A percentile compares a stretch with the other conserved stretches of the same genome.
phyloP scores from a whole-genome alignment of 805 yeast genomes.

The Metschnikowia arizonensis region DNA sequence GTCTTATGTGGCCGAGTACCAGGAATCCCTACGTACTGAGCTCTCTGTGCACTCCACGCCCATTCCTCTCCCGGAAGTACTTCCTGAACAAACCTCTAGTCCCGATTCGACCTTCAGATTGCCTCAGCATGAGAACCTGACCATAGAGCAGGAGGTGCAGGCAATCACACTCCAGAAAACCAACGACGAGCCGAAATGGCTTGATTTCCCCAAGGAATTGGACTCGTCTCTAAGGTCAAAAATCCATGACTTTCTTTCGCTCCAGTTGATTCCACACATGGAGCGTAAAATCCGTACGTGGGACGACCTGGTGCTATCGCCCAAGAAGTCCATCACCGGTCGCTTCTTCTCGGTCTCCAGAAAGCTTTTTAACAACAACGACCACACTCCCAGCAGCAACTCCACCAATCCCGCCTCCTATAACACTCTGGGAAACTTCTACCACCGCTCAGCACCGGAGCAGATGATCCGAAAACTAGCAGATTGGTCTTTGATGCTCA shows the following conservation, averaged over 20 bases:
- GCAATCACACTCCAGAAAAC: conserved; percentile 27
- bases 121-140: conserved; percentile 31
- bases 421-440: conserved; percentile 52
- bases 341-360: conserved; percentile 65
- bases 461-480: conserved; percentile 77
- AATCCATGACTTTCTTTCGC: conserved; percentile 46
- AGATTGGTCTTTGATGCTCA: conserved; percentile 88
- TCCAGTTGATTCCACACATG: conserved; percentile 74
- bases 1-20: conserved; percentile 34
- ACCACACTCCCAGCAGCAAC: conserved; percentile 28
- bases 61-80: conserved; percentile 34
- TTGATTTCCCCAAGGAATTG: conserved; percentile 33
- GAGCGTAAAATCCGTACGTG: conserved; percentile 72
- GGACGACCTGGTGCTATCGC: conserved; percentile 79
- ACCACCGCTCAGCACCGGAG: conserved; percentile 61
- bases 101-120: conserved; percentile 1
- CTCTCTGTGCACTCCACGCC: conserved; percentile 29
- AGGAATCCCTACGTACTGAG: conserved; percentile 22
- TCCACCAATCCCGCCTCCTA: conserved; percentile 34
- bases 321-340: conserved; percentile 72
- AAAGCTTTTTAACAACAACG: conserved; percentile 47
- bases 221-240: conserved; percentile 37
- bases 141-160: conserved; percentile 50
- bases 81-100: conserved; percentile 40
- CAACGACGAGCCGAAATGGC: conserved; percentile 11